A percentile compares a stretch with the other conserved stretches of the same genome.
phyloP scores from a whole-genome alignment of 208 protist genomes.

The Leishmania amazonensis region DNA sequence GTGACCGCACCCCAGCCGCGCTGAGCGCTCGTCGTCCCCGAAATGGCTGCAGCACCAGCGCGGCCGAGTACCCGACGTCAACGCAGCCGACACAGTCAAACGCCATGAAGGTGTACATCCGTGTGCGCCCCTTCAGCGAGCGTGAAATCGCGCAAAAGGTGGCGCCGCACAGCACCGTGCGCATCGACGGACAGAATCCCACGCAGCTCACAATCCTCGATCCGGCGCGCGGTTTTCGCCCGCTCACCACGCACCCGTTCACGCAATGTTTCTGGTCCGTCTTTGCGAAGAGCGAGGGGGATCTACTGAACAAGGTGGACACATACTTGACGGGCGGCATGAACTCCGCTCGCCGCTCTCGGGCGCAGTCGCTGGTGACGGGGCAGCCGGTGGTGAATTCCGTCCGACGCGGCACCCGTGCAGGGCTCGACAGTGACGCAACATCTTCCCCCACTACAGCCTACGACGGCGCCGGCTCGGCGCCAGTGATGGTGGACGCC shows the following conservation, averaged over 20 bases:
- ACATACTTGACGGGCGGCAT: constrained; percentile 48
- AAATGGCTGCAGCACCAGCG: constrained; percentile 1
- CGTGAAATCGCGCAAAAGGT: constrained; percentile 59
- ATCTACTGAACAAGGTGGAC: constrained; percentile 41
- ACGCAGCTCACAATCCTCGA: constrained; percentile 72
- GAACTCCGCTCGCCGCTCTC: constrained; percentile 43
- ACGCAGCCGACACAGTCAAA: constrained; percentile 39
- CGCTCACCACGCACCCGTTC: constrained; percentile 70
- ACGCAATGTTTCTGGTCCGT: constrained; percentile 86
- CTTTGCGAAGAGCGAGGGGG: constrained; percentile 31
- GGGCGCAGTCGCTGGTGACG: constrained; percentile 29
- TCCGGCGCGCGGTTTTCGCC: constrained; percentile 55
- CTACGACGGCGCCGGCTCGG: constrained; percentile 48
- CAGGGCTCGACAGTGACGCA: neutral
- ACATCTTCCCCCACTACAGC: neutral
- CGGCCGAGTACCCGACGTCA: neutral
- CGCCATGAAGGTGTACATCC: constrained; percentile 88
- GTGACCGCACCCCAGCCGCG: constrained; percentile 4
- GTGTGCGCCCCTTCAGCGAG: constrained; percentile 85
- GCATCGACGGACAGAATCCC: constrained; percentile 77
- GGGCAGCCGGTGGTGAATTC: constrained; percentile 7
- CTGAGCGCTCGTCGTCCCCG: constrained; percentile 13
- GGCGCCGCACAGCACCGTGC: constrained; percentile 62
- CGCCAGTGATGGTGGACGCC: constrained; percentile 44
- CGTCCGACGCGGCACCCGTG: constrained; percentile 17